Conservation (phyloP, 768 basidiomycete genomes). For the Suillus americanus region DNA sequence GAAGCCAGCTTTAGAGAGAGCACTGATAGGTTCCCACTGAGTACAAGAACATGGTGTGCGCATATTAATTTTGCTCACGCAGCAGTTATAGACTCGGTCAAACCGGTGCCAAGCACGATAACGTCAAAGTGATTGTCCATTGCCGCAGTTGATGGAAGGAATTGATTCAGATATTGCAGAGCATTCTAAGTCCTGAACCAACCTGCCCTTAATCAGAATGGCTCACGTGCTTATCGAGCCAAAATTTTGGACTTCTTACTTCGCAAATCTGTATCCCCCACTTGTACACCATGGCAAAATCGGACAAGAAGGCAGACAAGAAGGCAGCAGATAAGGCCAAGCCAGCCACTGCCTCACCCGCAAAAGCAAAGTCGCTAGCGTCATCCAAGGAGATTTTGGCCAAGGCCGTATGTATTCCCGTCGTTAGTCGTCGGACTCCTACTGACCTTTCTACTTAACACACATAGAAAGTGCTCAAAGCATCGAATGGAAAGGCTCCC, state of each 20-base stretch:
- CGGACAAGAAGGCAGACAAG: slow-evolving; percentile 37
- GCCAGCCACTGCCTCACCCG: slow-evolving; percentile 24
- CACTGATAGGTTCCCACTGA: slow-evolving; percentile 43
- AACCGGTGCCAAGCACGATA: slow-evolving; percentile 72
- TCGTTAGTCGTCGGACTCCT: neutral
- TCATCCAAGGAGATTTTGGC: slow-evolving; percentile 44
- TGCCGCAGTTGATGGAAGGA: neutral
- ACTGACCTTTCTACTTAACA: neutral
- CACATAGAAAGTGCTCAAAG: slow-evolving; percentile 18
- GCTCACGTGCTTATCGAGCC: slow-evolving; percentile 22
- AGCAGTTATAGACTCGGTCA: slow-evolving; percentile 83
- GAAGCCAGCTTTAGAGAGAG: slow-evolving; percentile 86
- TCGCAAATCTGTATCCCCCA: neutral
- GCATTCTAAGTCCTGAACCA: neutral
- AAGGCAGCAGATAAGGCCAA: slow-evolving; percentile 31
- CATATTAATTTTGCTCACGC: slow-evolving; percentile 61
- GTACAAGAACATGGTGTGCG: slow-evolving; percentile 5
- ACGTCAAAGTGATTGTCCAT: slow-evolving; percentile 59
- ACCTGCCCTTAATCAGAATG: slow-evolving; percentile 26
- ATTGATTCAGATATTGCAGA: neutral
- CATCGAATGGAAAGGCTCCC: slow-evolving; percentile 20
- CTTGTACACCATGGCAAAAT: slow-evolving; percentile 37
- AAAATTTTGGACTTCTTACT: slow-evolving; percentile 17
- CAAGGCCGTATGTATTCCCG: slow-evolving; percentile 33
- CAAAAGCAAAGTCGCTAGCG: slow-evolving; percentile 26